Evolutionary conservation across 352 stramenopile species (phyloP), one percentile per base, ranked within the genome.

Genomic region (Phytophthora capsici): DNA sequence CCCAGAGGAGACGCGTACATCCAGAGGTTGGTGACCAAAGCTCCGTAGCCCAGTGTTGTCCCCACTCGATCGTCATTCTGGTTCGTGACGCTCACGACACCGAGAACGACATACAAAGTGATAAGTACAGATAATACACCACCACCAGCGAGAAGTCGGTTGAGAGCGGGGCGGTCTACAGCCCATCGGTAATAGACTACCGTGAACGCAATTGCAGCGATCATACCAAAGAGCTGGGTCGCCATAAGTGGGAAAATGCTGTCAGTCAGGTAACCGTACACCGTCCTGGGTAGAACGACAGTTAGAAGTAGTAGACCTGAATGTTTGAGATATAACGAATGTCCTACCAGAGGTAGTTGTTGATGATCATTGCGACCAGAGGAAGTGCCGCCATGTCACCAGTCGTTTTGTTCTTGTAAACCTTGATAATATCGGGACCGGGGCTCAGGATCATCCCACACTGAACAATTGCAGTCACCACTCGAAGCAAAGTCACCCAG

Each of bases 101-200:
- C 73, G 13, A 85, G 30, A 6, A 66, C 62, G 17, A 71, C 41
- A 47, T 81, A 83, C 17, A 63, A 19, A 9, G 76, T 75, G 45
- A 62, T 32, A 32, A 40, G 19, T 14, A 61, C 22, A 46, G 44
- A 65, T 2, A 69, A 32, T 19, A 30, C 36, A 14, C 53, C 9
- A n/a, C 45, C 64, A 12, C 32, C 17, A 0, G 52, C 49, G 0
- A 66, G 19, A n/a, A 59, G 38, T 28, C 43, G 25, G 28, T 61
- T 38, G 14, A 73, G 14, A 32, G 17, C 19, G 12, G 30, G 47
- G 9, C 50, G 64, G 26, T 62, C 41, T 4, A 34, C 19, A 43
- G 32, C 34, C 28, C 52, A 71, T 19, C 36, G 23, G 34, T 51
- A 64, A 57, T 73, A 73, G 20, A 69, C 19, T 6, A 41, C 4